These are phyloP conservation scores for Bryum argenteum DNA, from an alignment of 225 moss, liverwort and hornwort genomes.

Conservation along the genomic window DNA sequence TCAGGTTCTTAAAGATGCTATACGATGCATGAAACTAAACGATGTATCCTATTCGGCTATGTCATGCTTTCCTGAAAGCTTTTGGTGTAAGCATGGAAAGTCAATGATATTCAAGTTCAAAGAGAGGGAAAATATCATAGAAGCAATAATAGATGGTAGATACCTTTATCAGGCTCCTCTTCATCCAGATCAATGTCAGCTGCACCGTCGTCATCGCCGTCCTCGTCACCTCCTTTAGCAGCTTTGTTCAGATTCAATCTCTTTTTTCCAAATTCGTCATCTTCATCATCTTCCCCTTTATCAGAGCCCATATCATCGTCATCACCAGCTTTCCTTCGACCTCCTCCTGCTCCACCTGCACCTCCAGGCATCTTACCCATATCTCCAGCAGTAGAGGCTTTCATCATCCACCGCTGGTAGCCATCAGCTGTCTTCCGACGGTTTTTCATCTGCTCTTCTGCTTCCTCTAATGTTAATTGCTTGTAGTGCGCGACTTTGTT, in stretches of 20 bases:
- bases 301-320: constrained; percentile 78
- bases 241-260: constrained; percentile 85
- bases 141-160: not conserved
- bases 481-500: constrained; percentile 99
- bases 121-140: not conserved
- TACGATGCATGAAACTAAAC: constrained; percentile 19
- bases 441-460: constrained; percentile 99
- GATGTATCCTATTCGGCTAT: not conserved
- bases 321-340: constrained; percentile 61
- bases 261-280: constrained; percentile 82
- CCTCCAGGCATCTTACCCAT: constrained; percentile 61
- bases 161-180: constrained; percentile 98
- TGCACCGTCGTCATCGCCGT: constrained; percentile 84
- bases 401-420: constrained; percentile 99
- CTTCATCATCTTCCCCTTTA: constrained; percentile 92
- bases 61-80: not conserved
- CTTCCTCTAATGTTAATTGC: constrained; percentile 95
- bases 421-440: constrained; percentile 99
- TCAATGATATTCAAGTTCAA: not conserved
- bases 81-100: not conserved
- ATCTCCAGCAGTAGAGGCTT: constrained; percentile 80
- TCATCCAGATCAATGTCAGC: constrained; percentile 86
- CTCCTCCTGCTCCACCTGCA: constrained; percentile 54
- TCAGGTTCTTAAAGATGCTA: not conserved
- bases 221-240: constrained; percentile 89